phyloP scores from a whole-genome alignment of 192 early-diverging fungal genomes.

The Linnemannia elongata region DNA sequence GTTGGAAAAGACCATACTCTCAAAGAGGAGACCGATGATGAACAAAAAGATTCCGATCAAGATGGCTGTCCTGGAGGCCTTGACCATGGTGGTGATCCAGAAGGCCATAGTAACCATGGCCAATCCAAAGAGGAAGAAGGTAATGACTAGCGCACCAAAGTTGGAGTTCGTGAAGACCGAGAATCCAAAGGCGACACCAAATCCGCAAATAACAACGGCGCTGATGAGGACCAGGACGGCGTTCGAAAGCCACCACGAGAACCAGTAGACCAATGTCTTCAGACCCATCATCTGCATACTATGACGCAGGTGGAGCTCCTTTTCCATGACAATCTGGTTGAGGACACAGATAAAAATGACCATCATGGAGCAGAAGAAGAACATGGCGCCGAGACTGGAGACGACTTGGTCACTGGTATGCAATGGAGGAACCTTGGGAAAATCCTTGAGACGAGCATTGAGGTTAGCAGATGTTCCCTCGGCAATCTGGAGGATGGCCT shows the following conservation, averaged over 20 bases:
- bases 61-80: slow-evolving; percentile 70
- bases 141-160: slow-evolving; percentile 67
- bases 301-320: slow-evolving; percentile 77
- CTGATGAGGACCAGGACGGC: slow-evolving; percentile 68
- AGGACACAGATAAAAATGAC: slow-evolving; percentile 69
- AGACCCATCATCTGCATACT: slow-evolving; percentile 89
- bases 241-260: slow-evolving; percentile 72
- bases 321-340: slow-evolving; percentile 81
- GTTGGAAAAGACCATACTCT: slow-evolving; percentile 66
- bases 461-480: slow-evolving; percentile 47
- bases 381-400: slow-evolving; percentile 65
- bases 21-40: slow-evolving; percentile 83
- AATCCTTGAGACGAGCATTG: slow-evolving; percentile 74
- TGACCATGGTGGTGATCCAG: slow-evolving; percentile 78
- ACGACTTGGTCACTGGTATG: slow-evolving; percentile 71
- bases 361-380: slow-evolving; percentile 72
- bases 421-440: slow-evolving; percentile 72
- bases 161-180: slow-evolving; percentile 72
- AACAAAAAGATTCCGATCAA: slow-evolving; percentile 85
- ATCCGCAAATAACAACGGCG: slow-evolving; percentile 68
- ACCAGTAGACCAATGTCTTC: slow-evolving; percentile 75
- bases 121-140: slow-evolving; percentile 83
- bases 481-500: slow-evolving; percentile 66
- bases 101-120: slow-evolving; percentile 80
- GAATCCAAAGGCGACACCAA: slow-evolving; percentile 75